Percentiles rank a stretch among this genome's conserved stretches.
Conservation (phyloP, 768 basidiomycete species). For the Termitomyces sp. region DNA sequence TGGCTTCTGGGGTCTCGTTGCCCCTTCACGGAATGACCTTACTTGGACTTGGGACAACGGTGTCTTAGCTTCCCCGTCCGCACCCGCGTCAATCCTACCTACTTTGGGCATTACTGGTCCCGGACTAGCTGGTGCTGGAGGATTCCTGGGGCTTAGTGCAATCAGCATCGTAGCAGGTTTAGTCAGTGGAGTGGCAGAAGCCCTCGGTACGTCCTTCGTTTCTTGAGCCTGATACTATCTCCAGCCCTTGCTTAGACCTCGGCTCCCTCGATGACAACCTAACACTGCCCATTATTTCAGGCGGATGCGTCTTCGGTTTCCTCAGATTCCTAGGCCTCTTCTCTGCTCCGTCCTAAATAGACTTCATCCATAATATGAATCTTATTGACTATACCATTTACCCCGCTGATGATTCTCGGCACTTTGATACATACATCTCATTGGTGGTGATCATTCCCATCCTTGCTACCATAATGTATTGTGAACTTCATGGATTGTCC, state of each 20-base stretch:
- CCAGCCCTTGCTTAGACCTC: conserved; percentile 49
- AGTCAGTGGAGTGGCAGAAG: conserved; percentile 84
- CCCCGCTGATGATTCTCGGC: background rate
- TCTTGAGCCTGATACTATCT: background rate
- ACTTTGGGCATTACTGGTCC: conserved; percentile 10
- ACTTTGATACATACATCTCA: background rate
- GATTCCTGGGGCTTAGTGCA: conserved; percentile 47
- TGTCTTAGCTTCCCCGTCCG: conserved; percentile 25
- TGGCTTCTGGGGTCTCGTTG: conserved; percentile 69
- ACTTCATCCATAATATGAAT: background rate
- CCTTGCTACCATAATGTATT: background rate
- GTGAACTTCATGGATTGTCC: background rate
- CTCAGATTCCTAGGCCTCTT: conserved; percentile 33
- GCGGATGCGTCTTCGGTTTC: conserved; percentile 49
- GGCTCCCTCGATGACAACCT: conserved; percentile 86
- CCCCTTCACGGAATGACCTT: conserved; percentile 34
- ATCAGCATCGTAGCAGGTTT: conserved; percentile 66
- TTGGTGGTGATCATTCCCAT: background rate
- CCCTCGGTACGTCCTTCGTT: conserved; percentile 57
- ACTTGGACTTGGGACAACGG: conserved; percentile 58
- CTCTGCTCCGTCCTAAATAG: conserved; percentile 13
- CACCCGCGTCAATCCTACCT: conserved; percentile 14
- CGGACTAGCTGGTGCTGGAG: conserved; percentile 20
- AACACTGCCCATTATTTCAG: conserved; percentile 84
- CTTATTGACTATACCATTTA: background rate